A percentile compares a stretch with the other conserved stretches of the same genome.
These are phyloP conservation scores for Candida insectalens DNA, from an alignment of 805 yeast species.

Conservation along the genomic window DNA sequence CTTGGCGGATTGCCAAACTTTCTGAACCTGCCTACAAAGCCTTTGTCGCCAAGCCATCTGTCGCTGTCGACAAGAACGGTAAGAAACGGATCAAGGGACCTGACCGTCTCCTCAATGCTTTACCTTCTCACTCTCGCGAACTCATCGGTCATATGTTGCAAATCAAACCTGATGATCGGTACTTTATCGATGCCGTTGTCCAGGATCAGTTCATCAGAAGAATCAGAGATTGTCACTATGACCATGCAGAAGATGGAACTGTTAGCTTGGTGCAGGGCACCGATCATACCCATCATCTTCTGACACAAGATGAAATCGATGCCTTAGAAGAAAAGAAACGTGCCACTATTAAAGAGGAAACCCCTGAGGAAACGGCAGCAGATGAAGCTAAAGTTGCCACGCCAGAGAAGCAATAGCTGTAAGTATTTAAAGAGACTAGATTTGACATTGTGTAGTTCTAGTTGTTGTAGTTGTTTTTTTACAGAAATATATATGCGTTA, in stretches of 20 bases:
- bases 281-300: constrained; percentile 56
- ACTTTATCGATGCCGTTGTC: constrained; percentile 45
- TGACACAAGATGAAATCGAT: constrained; percentile 54
- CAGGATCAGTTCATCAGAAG: constrained; percentile 47
- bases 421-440: constrained; percentile 2
- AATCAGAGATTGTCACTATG: constrained; percentile 45
- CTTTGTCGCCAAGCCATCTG: constrained; percentile 31
- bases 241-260: constrained; percentile 9
- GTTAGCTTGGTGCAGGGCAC: constrained; percentile 17
- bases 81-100: constrained; percentile 41
- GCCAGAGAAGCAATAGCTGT: constrained; percentile 4
- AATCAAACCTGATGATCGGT: constrained; percentile 48
- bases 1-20: constrained; percentile 89
- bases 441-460: too few species aligned
- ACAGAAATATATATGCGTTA: too few species aligned
- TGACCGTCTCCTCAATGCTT: constrained; percentile 54
- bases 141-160: constrained; percentile 59
- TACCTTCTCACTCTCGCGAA: constrained; percentile 58
- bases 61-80: constrained; percentile 17
- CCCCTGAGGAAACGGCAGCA: constrained; percentile 3
- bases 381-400: too few species aligned
- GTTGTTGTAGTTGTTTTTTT: too few species aligned
- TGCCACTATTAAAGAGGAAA: constrained; percentile 21
- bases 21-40: constrained; percentile 68
- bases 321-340: constrained; percentile 23